Evolutionary conservation across 2,329 filamentous ascomycete genomes (phyloP).

Genomic region (Alternaria gaisen): DNA sequence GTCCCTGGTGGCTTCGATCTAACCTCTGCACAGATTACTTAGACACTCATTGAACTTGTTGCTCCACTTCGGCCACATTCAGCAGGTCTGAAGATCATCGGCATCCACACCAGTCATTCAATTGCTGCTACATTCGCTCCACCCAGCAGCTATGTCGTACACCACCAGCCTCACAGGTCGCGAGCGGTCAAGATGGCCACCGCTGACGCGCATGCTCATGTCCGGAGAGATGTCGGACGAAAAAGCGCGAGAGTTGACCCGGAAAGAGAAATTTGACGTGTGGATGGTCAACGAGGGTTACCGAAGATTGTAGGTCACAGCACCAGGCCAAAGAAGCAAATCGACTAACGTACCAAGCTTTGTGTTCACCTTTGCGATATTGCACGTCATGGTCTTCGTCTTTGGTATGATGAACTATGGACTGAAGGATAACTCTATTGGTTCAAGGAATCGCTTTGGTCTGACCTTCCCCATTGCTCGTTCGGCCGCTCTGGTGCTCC

Average conservation of each 20-base stretch:
- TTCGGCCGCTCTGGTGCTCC: slow-evolving; percentile 77
- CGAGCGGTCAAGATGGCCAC: slow-evolving; percentile 83
- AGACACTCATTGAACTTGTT: slow-evolving; percentile 40
- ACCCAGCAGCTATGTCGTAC: slow-evolving; percentile 41
- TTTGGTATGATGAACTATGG: slow-evolving; percentile 84
- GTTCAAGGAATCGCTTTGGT: slow-evolving; percentile 73
- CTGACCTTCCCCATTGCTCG: slow-evolving; percentile 80
- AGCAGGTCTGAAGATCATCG: slow-evolving; percentile 53
- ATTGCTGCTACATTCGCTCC: slow-evolving; percentile 20
- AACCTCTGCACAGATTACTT: slow-evolving; percentile 38
- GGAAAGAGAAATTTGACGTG: slow-evolving; percentile 77
- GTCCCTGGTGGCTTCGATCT: slow-evolving; percentile 23
- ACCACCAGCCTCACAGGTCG: slow-evolving; percentile 50
- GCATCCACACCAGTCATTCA: slow-evolving; percentile 33
- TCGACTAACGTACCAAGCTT: slow-evolving; percentile 65
- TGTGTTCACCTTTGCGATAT: slow-evolving; percentile 75
- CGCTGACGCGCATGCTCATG: slow-evolving; percentile 81
- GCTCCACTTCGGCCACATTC: slow-evolving; percentile 43
- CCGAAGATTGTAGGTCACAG: slow-evolving; percentile 73
- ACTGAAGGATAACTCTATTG: slow-evolving; percentile 75
- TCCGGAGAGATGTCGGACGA: slow-evolving; percentile 84
- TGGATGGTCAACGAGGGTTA: slow-evolving; percentile 94
- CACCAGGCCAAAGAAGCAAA: background rate
- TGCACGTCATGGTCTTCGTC: slow-evolving; percentile 79
- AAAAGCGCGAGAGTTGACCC: slow-evolving; percentile 71